Conservation (phyloP, 257 asterid species). For the Osmanthus fragrans region DNA sequence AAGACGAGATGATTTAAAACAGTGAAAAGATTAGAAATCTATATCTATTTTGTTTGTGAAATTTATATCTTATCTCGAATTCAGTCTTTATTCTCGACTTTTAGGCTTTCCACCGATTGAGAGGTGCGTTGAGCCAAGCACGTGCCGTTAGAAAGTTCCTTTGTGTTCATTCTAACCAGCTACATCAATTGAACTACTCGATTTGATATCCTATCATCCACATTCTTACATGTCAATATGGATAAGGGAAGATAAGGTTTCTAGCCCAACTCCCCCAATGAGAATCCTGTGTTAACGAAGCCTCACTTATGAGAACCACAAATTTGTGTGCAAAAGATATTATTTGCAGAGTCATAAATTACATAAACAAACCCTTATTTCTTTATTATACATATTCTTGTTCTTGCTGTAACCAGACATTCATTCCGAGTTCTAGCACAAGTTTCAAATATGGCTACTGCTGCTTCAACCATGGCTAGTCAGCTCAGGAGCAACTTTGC, state of each 20-base stretch:
- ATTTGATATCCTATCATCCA: not conserved
- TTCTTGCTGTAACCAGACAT: constrained; percentile 4
- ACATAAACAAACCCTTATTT: not conserved
- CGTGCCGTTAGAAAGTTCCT: too few relatives aligned
- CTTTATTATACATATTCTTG: constrained; percentile 14
- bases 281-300: constrained; percentile 21
- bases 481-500: constrained; percentile 66
- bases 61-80: too few relatives aligned
- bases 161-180: too few relatives aligned
- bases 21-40: too few relatives aligned
- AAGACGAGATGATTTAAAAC: too few relatives aligned
- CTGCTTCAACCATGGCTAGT: constrained; percentile 83
- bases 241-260: constrained; percentile 67
- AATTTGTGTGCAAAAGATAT: constrained; percentile 45
- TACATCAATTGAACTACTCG: too few relatives aligned
- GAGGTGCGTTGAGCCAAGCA: too few relatives aligned
- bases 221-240: constrained; percentile 18
- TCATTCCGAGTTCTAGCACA: not conserved
- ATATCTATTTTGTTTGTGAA: too few relatives aligned
- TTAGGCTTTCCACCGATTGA: too few relatives aligned
- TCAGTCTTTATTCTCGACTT: too few relatives aligned
- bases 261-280: constrained; percentile 41
- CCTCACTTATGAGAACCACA: constrained; percentile 49
- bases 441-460: constrained; percentile 57
- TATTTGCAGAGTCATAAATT: constrained; percentile 23